These are phyloP conservation scores for Pseudogymnoascus sp. DNA, from an alignment of 2,329 filamentous ascomycete genomes.

Conservation along the genomic window DNA sequence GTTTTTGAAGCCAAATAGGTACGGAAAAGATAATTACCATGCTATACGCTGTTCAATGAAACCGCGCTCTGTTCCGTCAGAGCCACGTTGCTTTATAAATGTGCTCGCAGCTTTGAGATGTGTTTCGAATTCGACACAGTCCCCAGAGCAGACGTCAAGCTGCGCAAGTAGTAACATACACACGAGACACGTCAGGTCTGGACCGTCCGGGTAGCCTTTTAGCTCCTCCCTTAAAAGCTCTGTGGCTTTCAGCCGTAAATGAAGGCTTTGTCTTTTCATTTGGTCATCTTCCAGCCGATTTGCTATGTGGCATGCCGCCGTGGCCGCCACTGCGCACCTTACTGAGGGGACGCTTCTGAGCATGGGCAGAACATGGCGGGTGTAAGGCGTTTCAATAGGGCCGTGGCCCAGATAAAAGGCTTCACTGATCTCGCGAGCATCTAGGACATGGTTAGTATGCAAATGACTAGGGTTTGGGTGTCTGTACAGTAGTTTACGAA, in stretches of 20 bases:
- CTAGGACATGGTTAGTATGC: neutral
- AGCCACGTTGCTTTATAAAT: neutral
- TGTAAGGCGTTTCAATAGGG: neutral
- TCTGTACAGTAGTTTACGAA: neutral
- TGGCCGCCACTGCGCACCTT: neutral
- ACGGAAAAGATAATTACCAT: neutral
- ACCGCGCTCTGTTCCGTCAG: neutral
- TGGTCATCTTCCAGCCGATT: neutral
- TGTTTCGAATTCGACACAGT: neutral
- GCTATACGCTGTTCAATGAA: neutral
- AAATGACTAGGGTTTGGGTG: neutral
- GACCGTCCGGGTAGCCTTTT: neutral
- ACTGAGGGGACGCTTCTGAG: neutral
- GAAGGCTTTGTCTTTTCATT: neutral
- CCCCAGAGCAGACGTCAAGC: neutral
- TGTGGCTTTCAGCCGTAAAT: neutral
- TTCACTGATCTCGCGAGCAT: neutral
- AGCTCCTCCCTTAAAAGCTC: neutral
- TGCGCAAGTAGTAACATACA: neutral
- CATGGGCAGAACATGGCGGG: neutral
- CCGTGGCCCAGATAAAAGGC: neutral
- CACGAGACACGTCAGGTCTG: neutral
- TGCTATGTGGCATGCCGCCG: neutral
- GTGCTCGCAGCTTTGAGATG: neutral
- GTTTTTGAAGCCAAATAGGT: neutral